Evolutionary conservation across 495 filamentous ascomycete genomes (phyloP), one percentile per base, ranked within the genome.

Genomic region (Aspergillus leporis): DNA sequence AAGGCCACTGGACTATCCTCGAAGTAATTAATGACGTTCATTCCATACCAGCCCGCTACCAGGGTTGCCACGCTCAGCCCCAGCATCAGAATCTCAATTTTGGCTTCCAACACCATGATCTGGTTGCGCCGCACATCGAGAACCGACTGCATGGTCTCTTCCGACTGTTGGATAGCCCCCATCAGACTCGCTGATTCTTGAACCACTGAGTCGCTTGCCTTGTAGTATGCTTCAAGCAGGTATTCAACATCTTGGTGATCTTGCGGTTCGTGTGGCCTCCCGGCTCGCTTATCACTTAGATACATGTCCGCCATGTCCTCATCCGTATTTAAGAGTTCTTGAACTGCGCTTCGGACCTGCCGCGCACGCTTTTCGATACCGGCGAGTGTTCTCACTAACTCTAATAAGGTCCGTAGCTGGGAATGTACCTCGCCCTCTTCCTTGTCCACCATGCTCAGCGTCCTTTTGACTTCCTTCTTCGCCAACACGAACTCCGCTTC

Each of bases 281-380:
- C 72, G 0, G 62, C 73, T 10, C 56, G 61, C 46, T 77, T 74
- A 59, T 74, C 79, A 3, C 70, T 69, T 8, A 73, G 43, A 62
- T 83, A 74, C 70, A 82, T 68, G n/a, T 71, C 72, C 14, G 74
- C 73, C 56, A 76, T 70, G 34, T 74, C 72, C 38, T 72, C 65
- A 30, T 73, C 70, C 6, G 66, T 65, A 36, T 60, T 64, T 0
- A 74, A 64, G 0, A 73, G 54, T 22, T 74, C 70, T 41, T 65
- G 63, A 5, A 69, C 34, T 1, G 66, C 61, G 2, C 60, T 63
- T 14, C 68, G 72, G 18, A 74, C 62, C 25, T 70, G 68, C 1
- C 62, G 62, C 14, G 70, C 67, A 16, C 65, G 68, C 23, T 73
- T 66, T 21, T 71, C 66, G 25, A 71, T 71, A 3, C 47, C 51